Evolutionary conservation across 495 filamentous ascomycete genomes (phyloP), one percentile per base, ranked within the genome.

Genomic region (Polyplosphaeria fusca): DNA sequence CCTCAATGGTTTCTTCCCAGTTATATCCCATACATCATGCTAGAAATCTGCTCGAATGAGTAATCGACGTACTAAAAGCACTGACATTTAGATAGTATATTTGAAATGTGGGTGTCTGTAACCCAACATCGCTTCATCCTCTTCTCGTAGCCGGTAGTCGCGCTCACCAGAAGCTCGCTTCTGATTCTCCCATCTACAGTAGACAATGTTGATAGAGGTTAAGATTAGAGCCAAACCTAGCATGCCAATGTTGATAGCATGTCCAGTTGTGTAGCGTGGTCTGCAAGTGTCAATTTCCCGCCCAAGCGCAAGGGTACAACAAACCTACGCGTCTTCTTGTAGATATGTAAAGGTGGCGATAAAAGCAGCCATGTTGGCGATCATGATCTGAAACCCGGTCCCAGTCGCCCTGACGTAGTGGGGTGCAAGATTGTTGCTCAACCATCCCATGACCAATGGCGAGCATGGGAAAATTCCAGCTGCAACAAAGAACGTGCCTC

Each of bases 381-480:
- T 68, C 40, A 69, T 68, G 38, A 76, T 69, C 44, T 73, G 70
- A 39, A 77, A 69, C 0, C 73, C 76, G 5, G 71, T 65, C 2
- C 76, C 76, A 5, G 75, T 78, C 7, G 76, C 76, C 47, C 75
- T 69, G 20, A 76, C 71, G 52, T 77, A 78, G 52, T 80, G 76
- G 2, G 75, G 74, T 9, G 76, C 91, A 19, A 82, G 82, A 60
- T 97, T 97, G 72, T 97, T 97, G 39, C 82, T 81, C n/a, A 84
- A 69, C 92, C 93, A 97, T 25, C 83, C 82, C 58, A 97, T 89
- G 0, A 89, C 91, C 63, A 95, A 91, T 13, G 91, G 71, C 58
- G 95, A 89, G 67, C 81, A 86, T 0, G 92, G 91, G 66, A 96
- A 97, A 63, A 96, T 95, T 0, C 92, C 92, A 44, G 91, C 72